Evolutionary conservation across 129 eudicot genomes (phyloP).

Genomic region (Flaveria linearis): DNA sequence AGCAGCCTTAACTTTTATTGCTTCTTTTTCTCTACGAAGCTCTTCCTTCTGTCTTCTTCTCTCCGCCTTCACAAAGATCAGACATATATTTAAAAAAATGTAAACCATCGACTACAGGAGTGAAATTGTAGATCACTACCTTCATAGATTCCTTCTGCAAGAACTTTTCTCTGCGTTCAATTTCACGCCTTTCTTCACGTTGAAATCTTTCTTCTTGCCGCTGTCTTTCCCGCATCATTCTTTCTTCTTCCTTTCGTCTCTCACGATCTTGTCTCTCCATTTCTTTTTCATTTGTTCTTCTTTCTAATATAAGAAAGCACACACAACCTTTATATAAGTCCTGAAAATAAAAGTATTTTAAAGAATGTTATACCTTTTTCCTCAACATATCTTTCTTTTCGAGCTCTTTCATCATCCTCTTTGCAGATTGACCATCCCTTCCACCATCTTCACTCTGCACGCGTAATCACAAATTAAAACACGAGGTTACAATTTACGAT

Average conservation of each 20-base stretch:
- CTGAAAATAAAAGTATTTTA: background rate
- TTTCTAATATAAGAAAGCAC: slow-evolving; percentile 41
- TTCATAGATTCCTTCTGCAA: slow-evolving; percentile 73
- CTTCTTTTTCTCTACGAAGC: slow-evolving; percentile 77
- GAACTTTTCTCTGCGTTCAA: slow-evolving; percentile 79
- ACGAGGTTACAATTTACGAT: background rate
- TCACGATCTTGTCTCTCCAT: slow-evolving; percentile 96
- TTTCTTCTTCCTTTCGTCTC: slow-evolving; percentile 81
- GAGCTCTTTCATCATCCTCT: slow-evolving; percentile 79
- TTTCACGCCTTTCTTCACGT: slow-evolving; percentile 90
- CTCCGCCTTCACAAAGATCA: slow-evolving; percentile 56
- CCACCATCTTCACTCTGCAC: slow-evolving; percentile 75
- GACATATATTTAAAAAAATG: background rate
- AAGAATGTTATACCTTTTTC: slow-evolving; percentile 56
- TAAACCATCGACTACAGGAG: background rate
- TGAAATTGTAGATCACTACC: slow-evolving; percentile 38
- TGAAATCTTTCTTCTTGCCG: slow-evolving; percentile 73
- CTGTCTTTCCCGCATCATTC: slow-evolving; percentile 81
- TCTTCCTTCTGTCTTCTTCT: slow-evolving; percentile 86
- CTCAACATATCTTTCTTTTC: slow-evolving; percentile 82
- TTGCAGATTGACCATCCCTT: slow-evolving; percentile 71
- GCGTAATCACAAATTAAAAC: background rate
- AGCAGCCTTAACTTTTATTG: slow-evolving; percentile 73
- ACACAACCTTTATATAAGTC: background rate
- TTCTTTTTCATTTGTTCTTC: slow-evolving; percentile 87